phyloP scores from a whole-genome alignment of 164 flowering plant genomes.

The Berberis vulgaris region DNA sequence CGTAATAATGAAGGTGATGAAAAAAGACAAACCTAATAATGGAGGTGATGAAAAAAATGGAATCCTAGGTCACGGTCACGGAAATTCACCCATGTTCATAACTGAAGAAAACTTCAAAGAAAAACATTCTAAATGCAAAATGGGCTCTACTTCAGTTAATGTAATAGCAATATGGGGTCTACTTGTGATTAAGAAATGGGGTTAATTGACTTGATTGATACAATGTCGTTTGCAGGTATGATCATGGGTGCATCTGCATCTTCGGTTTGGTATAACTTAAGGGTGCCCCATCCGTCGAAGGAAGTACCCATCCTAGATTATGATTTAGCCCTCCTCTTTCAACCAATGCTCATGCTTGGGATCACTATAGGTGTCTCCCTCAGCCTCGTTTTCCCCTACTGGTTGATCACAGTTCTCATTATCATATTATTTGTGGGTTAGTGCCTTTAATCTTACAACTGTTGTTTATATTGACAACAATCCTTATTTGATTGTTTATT shows the following conservation, averaged over 20 bases:
- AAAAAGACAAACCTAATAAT: too few species aligned
- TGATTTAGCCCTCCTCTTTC: slow-evolving; percentile 83
- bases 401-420: slow-evolving; percentile 93
- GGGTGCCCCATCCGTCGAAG: slow-evolving; percentile 74
- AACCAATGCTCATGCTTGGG: slow-evolving; percentile 81
- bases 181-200: background rate
- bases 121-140: too few species aligned
- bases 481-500: too few species aligned
- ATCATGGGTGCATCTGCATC: slow-evolving; percentile 32
- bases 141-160: too few species aligned
- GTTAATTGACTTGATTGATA: background rate
- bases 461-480: too few species aligned
- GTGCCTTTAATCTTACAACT: background rate
- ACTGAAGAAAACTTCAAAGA: too few species aligned
- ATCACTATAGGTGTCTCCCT: slow-evolving; percentile 48
- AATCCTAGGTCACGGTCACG: too few species aligned
- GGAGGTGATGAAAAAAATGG: too few species aligned
- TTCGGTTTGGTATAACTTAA: slow-evolving; percentile 93
- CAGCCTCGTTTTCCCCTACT: slow-evolving; percentile 90
- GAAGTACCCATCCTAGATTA: slow-evolving; percentile 87
- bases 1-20: too few species aligned
- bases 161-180: background rate
- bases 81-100: too few species aligned
- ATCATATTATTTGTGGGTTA: slow-evolving; percentile 81
- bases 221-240: slow-evolving; percentile 60